Conservation (phyloP, 768 basidiomycete species). For the Candolleomyces efflorescens region DNA sequence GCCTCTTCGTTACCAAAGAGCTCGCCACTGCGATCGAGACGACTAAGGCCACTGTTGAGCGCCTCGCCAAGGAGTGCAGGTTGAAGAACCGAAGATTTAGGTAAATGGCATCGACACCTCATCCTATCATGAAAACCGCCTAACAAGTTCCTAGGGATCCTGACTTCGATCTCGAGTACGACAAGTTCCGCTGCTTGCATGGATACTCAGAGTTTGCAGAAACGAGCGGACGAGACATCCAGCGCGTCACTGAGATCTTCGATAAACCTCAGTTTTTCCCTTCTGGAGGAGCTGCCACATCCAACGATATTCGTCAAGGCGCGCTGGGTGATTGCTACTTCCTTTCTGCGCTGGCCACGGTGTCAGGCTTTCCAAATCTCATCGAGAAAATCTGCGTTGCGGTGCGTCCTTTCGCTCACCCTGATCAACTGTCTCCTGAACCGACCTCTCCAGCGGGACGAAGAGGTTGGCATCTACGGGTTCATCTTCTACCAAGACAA, state of each 20-base stretch:
- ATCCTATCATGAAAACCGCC: not conserved
- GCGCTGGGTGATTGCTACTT: slow-evolving; percentile 53
- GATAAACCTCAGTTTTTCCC: slow-evolving; percentile 46
- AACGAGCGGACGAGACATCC: slow-evolving; percentile 30
- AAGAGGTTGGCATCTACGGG: slow-evolving; percentile 52
- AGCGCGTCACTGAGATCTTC: slow-evolving; percentile 48
- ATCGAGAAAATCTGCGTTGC: slow-evolving; percentile 47
- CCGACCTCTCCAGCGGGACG: slow-evolving; percentile 35
- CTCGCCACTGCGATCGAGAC: slow-evolving; percentile 39
- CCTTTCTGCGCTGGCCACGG: slow-evolving; percentile 45
- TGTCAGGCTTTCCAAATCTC: slow-evolving; percentile 38
- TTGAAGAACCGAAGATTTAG: slow-evolving; percentile 41
- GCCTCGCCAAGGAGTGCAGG: slow-evolving; percentile 39
- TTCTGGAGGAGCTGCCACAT: slow-evolving; percentile 33
- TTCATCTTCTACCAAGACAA: slow-evolving; percentile 54
- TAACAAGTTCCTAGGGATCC: not conserved
- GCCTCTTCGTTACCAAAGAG: slow-evolving; percentile 44
- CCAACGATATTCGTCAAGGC: slow-evolving; percentile 47
- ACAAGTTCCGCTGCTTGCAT: slow-evolving; percentile 5
- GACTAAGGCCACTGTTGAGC: slow-evolving; percentile 37
- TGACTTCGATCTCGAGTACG: slow-evolving; percentile 5
- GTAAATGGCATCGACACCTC: slow-evolving; percentile 18
- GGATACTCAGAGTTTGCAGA: slow-evolving; percentile 9
- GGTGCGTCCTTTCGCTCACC: slow-evolving; percentile 14
- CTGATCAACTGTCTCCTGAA: not conserved